These are phyloP conservation scores for Candida sanyaensis DNA, from an alignment of 1,139 yeast species.

Conservation along the genomic window DNA sequence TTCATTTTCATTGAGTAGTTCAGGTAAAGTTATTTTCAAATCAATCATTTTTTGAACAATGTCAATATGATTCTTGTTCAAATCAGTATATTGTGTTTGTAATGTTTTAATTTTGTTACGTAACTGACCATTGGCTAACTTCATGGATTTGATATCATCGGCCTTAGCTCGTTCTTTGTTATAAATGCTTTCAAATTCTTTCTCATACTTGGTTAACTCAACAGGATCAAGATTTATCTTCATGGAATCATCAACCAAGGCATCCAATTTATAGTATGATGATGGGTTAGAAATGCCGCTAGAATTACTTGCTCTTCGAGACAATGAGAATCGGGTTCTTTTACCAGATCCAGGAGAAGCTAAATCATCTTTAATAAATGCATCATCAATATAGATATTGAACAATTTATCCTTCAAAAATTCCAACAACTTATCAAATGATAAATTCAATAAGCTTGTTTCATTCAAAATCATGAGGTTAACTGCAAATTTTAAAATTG, in stretches of 20 bases:
- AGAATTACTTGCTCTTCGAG: conserved; percentile 3
- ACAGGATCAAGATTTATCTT: conserved; percentile 70
- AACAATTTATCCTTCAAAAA: conserved; percentile 81
- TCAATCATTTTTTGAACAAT: conserved; percentile 46
- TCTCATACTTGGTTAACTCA: conserved; percentile 64
- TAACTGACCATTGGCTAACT: conserved; percentile 68
- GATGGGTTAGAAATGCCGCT: background rate
- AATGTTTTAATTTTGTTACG: conserved; percentile 73
- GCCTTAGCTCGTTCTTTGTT: conserved; percentile 66
- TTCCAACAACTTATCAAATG: conserved; percentile 73
- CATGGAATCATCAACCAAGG: conserved; percentile 80
- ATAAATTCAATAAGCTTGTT: conserved; percentile 54
- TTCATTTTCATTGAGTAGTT: conserved; percentile 73
- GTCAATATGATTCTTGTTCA: conserved; percentile 73
- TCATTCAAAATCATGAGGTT: conserved; percentile 75
- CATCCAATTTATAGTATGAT: conserved; percentile 60
- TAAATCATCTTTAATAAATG: conserved; percentile 22
- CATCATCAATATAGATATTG: conserved; percentile 59
- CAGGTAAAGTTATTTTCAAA: conserved; percentile 43
- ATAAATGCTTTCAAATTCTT: conserved; percentile 76
- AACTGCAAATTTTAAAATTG: conserved; percentile 76
- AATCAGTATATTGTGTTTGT: conserved; percentile 66
- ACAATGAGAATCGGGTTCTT: conserved; percentile 20
- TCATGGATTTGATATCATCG: conserved; percentile 67
- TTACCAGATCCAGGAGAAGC: background rate